These are phyloP conservation scores for Bacidia gigantensis DNA, from an alignment of 495 filamentous ascomycete genomes.

Conservation along the genomic window DNA sequence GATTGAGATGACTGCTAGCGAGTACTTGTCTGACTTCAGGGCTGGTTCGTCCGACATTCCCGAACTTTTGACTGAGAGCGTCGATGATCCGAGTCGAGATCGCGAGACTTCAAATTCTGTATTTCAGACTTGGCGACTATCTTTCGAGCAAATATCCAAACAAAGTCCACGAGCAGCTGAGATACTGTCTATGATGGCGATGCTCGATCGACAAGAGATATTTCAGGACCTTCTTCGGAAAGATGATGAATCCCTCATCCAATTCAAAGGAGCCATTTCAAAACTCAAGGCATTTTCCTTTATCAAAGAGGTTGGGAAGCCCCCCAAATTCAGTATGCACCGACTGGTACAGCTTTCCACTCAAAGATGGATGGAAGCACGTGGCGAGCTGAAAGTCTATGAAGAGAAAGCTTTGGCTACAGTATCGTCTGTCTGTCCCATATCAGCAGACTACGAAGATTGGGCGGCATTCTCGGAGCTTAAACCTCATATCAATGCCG, in stretches of 20 bases:
- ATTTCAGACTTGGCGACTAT: conserved; percentile 34
- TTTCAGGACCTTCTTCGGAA: conserved; percentile 18
- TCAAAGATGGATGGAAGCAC: conserved; percentile 14
- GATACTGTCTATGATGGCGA: conserved; percentile 30
- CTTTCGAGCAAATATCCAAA: conserved; percentile 30
- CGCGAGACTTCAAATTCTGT: conserved; percentile 22
- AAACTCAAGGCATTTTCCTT: conserved; percentile 19
- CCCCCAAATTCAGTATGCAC: conserved; percentile 15
- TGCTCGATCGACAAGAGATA: conserved; percentile 32
- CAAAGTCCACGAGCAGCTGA: conserved; percentile 21
- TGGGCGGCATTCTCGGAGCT: conserved; percentile 9
- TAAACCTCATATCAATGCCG: conserved; percentile 4
- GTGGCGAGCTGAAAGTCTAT: conserved; percentile 3
- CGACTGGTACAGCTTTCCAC: conserved; percentile 20
- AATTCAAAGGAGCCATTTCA: conserved; percentile 10
- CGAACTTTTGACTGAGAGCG: conserved; percentile 11
- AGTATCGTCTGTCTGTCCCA: conserved; percentile 6
- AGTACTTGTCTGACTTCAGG: conserved; percentile 16
- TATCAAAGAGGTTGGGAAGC: conserved; percentile 11
- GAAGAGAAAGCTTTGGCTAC: conserved; percentile 9
- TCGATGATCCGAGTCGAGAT: conserved; percentile 22
- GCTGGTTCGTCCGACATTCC: conserved; percentile 10
- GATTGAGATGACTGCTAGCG: conserved; percentile 12
- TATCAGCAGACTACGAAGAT: conserved; percentile 1
- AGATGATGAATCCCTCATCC: conserved; percentile 9